Evolutionary conservation across 306 rosid genomes (phyloP), one percentile per base, ranked within the genome.

Genomic region (Acacia confusa): DNA sequence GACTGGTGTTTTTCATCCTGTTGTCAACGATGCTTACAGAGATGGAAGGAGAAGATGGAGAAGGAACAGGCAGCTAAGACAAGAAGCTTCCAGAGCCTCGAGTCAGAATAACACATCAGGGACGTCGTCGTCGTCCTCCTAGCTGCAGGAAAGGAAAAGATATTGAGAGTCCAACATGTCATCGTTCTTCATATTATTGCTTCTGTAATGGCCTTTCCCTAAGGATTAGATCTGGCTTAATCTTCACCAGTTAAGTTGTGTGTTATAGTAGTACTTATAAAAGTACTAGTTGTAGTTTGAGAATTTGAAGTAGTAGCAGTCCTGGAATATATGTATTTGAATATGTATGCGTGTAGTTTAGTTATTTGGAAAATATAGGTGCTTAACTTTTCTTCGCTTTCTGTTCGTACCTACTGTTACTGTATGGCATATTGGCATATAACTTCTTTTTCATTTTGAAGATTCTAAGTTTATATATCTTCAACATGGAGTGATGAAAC

Each of bases 1-100:
- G 19, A 83, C 86, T 24, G 86, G 86, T 0, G 86, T 79, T 48
- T 83, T 74, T 45, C 57, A 67, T 68, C 77, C 86, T 67, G 22
- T 0, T 7, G 14, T 3, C 50, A 0, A 19, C 22, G 3, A 0
- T 5, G 4, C 25, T 32, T 43, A 0, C 15, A 34, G 70, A 28
- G 0, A 30, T 55, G 7, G 10, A 13, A 50, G 13, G 1, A 66
- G 19, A 19, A 14, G 41, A 63, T 0, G 69, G 40, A 55, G 61
- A n/a, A 6, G 69, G 40, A 28, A 4, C 40, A 30, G 69, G 15
- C 36, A 15, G 9, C 20, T 34, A 25, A 25, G 34, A 60, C 8
- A 13, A 25, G 34, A 60, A 16, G 40, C 66, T 24, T 60, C 6
- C 13, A 25, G 28, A 63, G n/a, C 11, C 40, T 30, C 36, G n/a